A percentile compares a stretch with the other conserved stretches of the same genome.
phyloP scores from a whole-genome alignment of 768 basidiomycete species.

The Coprinellus aureogranulatus region DNA sequence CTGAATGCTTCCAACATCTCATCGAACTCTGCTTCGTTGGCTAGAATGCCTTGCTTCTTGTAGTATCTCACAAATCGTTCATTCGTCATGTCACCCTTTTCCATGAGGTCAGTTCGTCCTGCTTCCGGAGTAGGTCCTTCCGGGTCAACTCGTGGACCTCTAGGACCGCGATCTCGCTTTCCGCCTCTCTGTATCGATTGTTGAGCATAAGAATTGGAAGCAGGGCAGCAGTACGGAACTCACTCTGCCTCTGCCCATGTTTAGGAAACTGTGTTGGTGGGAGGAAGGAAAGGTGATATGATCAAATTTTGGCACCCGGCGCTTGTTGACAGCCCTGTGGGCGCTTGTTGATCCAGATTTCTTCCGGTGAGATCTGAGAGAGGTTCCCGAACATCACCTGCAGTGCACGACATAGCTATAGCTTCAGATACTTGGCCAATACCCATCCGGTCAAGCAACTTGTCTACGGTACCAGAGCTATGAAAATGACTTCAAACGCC shows the following conservation, averaged over 20 bases:
- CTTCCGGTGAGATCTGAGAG: no score
- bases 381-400: no score
- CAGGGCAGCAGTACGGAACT: not conserved
- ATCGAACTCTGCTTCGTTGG: constrained; percentile 73
- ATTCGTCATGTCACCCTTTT: constrained; percentile 67
- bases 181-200: constrained; percentile 5
- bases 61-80: constrained; percentile 68
- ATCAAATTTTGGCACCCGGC: not conserved
- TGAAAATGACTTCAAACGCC: no score
- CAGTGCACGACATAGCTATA: no score
- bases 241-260: constrained; percentile 11
- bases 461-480: no score
- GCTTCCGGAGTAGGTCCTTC: constrained; percentile 16
- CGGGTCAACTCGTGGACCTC: constrained; percentile 4
- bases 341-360: no score
- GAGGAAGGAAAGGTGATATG: not conserved
- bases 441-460: no score
- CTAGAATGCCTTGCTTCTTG: constrained; percentile 70
- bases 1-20: constrained; percentile 62
- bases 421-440: no score
- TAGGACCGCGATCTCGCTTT: not conserved
- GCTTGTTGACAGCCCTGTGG: no score
- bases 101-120: constrained; percentile 48
- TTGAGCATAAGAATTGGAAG: not conserved
- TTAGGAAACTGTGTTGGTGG: not conserved